Evolutionary conservation across 2,329 filamentous ascomycete species (phyloP).

Genomic region (Zymoseptoria pseudotritici): DNA sequence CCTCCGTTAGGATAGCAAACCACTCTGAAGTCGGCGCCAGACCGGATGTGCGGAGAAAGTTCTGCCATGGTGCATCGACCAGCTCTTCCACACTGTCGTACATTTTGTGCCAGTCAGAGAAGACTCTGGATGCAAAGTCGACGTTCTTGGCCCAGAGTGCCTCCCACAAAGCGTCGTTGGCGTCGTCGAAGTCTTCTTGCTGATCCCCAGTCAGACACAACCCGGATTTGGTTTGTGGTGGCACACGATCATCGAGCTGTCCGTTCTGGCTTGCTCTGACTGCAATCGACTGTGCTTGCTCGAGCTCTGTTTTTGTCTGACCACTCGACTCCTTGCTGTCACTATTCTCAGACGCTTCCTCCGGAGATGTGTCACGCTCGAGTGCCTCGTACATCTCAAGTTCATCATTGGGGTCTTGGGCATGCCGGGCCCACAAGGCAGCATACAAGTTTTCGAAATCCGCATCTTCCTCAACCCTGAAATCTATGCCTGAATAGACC

Average conservation of each 20-base stretch:
- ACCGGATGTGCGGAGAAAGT: neutral
- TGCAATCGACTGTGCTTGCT: neutral
- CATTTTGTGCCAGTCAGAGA: slow-evolving; percentile 5
- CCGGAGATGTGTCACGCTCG: neutral
- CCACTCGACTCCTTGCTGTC: neutral
- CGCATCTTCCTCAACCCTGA: neutral
- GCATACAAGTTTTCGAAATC: neutral
- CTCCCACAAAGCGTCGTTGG: slow-evolving; percentile 7
- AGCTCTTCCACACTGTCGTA: slow-evolving; percentile 7
- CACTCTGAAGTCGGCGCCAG: neutral
- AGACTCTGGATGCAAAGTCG: slow-evolving; percentile 1
- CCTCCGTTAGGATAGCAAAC: slow-evolving; percentile 1
- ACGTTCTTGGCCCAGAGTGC: slow-evolving; percentile 4
- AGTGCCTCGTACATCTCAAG: neutral
- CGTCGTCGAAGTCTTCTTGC: slow-evolving; percentile 5
- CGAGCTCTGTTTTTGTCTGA: neutral
- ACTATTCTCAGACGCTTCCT: neutral
- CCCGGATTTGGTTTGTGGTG: neutral
- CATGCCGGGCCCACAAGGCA: neutral
- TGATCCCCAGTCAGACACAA: slow-evolving; percentile 1
- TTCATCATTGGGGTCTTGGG: neutral
- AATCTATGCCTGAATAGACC: slow-evolving; percentile 1
- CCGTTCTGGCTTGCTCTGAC: neutral
- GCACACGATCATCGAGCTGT: neutral
- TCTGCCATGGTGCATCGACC: neutral